These are phyloP conservation scores for Zygotorulaspora sp. DNA, from an alignment of 805 yeast species.

Conservation along the genomic window DNA sequence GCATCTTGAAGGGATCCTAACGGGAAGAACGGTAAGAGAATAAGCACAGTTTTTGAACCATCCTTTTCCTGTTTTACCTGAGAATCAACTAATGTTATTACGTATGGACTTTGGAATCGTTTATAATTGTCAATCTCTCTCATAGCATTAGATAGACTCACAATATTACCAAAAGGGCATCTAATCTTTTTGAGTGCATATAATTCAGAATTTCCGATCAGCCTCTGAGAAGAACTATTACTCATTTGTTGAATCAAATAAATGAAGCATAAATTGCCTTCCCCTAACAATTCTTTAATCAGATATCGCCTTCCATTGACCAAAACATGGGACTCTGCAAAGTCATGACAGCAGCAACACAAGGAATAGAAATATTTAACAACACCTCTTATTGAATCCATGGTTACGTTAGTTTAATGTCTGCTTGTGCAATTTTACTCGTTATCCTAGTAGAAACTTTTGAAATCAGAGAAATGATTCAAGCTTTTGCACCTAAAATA, in stretches of 20 bases:
- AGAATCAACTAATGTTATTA: slow-evolving; percentile 68
- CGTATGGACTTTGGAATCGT: slow-evolving; percentile 61
- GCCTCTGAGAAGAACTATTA: slow-evolving; percentile 19
- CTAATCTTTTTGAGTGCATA: slow-evolving; percentile 82
- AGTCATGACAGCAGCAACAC: slow-evolving; percentile 29
- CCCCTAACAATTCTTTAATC: slow-evolving; percentile 73
- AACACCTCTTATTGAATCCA: too few species aligned
- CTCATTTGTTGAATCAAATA: slow-evolving; percentile 59
- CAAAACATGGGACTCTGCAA: slow-evolving; percentile 48
- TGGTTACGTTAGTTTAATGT: too few species aligned
- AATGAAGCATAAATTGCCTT: slow-evolving; percentile 85
- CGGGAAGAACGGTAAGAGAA: slow-evolving; percentile 73
- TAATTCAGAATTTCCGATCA: slow-evolving; percentile 26
- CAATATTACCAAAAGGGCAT: slow-evolving; percentile 76
- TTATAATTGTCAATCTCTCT: slow-evolving; percentile 72
- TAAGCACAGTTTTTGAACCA: slow-evolving; percentile 74
- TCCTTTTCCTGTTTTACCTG: slow-evolving; percentile 66
- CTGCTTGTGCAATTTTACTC: too few species aligned
- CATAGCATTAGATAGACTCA: slow-evolving; percentile 68
- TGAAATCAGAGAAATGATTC: too few species aligned
- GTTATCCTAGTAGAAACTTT: too few species aligned
- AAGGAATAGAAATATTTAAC: slow-evolving; percentile 22
- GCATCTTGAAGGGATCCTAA: slow-evolving; percentile 75
- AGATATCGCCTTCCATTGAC: slow-evolving; percentile 60
- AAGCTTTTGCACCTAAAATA: neutral